Base-by-base conservation (phyloP, 257 asterid genomes). In the Paraleonurus japonicus region DNA sequence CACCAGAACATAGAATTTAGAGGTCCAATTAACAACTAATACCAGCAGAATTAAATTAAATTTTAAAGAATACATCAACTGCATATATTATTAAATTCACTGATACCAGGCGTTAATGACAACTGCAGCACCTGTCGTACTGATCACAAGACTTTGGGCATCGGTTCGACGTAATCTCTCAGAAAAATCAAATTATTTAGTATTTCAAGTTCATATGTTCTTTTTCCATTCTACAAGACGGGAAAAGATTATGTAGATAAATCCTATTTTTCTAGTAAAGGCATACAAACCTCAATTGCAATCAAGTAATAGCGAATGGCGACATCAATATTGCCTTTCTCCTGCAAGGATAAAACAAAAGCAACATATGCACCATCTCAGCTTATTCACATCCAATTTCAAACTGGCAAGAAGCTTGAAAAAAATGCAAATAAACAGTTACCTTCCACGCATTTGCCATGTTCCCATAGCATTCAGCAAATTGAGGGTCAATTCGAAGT, bases 391-490 rank as follows among this genome's bases (percentile, higher is more conserved):
- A 61, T 45, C 22, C 15, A 10, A 53, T 5, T 20, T 15, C 57
- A 47, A 71, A 60, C 71, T 54, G 58, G 69, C 35, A 65, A 66
- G 64, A 77, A 71, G 19, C 69, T 15, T 74, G 70, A 62, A 70
- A 62, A 70, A 23, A 47, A 53, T 41, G 61, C 63, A 61, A 54
- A 39, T 48, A 67, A 55, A 26, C 22, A 32, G 65, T 37, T 79
- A 95, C 99, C 96, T 95, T 95, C 90, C 86, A 95, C 75, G 99
- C 99, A 84, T 95, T 95, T n/a, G 98, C 99, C 99, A 92, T 95
- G 76, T 95, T 95, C 59, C 99, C 99, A 81, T 92, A 95, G 80
- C 99, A 92, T 85, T 95, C 99, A 47, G 99, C 97, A 88, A 95
- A 92, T 70, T 84, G 93, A 23, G 99, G 98, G 71, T 95, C 90